Base-by-base conservation (phyloP, 108 stramenopile species). In the Nitzschia inconspicua region DNA sequence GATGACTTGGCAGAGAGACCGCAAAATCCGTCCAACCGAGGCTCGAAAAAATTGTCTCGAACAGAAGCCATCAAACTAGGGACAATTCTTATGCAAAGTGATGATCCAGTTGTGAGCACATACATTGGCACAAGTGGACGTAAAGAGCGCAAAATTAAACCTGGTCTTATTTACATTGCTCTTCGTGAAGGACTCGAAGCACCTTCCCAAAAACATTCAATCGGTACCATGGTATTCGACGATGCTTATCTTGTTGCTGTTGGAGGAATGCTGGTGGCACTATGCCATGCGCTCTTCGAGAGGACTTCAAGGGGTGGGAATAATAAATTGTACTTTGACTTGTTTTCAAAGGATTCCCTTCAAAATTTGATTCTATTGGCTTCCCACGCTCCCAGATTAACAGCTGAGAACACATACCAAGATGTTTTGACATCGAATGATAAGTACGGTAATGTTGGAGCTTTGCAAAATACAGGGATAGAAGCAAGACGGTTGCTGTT, bases 401-500 rank as follows among this genome's bases (percentile, higher is more conserved):
- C 79, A 9, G 52, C 66, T 5, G 3, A 30, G 19, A 25, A 47
- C 23, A 66, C 69, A 0, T 65, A 63, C 47, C 42, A 48, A 26
- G 23, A 31, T 10, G 70, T 83, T 13, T 51, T 83, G 19, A 23
- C 25, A 20, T 64, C 50, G 27, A 68, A 31, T 30, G 79, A 80
- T 53, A 30, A 35, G 10, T 49, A 71, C 25, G 56, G 65, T 8
- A 36, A 37, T 13, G 43, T 60, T 37, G 47, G 47, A 16, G 34
- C 46, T 14, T 29, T 75, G 4, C 57, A 76, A 44, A 18, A 43
- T 19, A 59, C 67, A 8, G 79, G 76, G 10, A 41, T 68, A 2
- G 78, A 84, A 63, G 81, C 82, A 7, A 68, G 88, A 23, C 68
- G 85, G 2, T 37, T 89, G 7, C 52, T 86, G 4, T 84, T 84